Percentiles rank a stretch among this genome's conserved stretches.
These are phyloP conservation scores for Plectosphaerella cucumerina DNA, from an alignment of 2,329 filamentous ascomycete species.

Conservation along the genomic window DNA sequence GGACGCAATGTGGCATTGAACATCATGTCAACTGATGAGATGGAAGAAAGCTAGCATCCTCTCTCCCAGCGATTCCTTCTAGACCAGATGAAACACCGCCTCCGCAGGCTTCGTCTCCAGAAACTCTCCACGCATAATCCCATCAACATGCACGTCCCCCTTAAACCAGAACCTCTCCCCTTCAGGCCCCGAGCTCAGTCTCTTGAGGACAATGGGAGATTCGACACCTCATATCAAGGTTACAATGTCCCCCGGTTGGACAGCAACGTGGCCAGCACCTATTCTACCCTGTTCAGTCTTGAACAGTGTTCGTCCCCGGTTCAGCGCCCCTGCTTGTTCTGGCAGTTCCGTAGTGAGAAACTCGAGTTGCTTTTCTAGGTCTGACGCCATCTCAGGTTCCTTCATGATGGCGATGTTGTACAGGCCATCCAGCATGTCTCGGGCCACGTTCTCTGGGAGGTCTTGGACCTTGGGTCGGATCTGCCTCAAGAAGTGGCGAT, in stretches of 20 bases:
- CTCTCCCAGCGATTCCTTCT: too few species aligned
- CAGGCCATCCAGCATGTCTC: too few species aligned
- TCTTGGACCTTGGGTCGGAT: too few species aligned
- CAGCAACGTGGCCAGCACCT: slow-evolving; percentile 7
- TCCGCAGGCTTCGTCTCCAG: slow-evolving; percentile 6
- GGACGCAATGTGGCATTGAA: too few species aligned
- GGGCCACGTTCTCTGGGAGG: too few species aligned
- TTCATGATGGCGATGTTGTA: too few species aligned
- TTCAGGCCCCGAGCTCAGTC: neutral
- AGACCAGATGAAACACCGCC: neutral
- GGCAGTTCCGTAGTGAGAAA: neutral
- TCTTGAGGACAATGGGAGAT: slow-evolving; percentile 10
- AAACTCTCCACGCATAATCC: slow-evolving; percentile 16
- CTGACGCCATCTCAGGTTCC: too few species aligned
- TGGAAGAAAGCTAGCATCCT: too few species aligned
- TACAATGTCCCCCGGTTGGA: slow-evolving; percentile 10
- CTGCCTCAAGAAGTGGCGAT: too few species aligned
- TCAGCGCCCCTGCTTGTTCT: too few species aligned
- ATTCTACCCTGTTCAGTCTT: slow-evolving; percentile 13
- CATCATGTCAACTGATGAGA: too few species aligned
- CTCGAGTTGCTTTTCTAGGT: neutral
- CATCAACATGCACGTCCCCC: slow-evolving; percentile 15
- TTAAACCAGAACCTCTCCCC: slow-evolving; percentile 6
- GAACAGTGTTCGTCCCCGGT: slow-evolving; percentile 11
- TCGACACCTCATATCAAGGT: slow-evolving; percentile 10